These are phyloP conservation scores for Cordyceps militaris DNA, from an alignment of 2,329 filamentous ascomycete species.

Conservation along the genomic window DNA sequence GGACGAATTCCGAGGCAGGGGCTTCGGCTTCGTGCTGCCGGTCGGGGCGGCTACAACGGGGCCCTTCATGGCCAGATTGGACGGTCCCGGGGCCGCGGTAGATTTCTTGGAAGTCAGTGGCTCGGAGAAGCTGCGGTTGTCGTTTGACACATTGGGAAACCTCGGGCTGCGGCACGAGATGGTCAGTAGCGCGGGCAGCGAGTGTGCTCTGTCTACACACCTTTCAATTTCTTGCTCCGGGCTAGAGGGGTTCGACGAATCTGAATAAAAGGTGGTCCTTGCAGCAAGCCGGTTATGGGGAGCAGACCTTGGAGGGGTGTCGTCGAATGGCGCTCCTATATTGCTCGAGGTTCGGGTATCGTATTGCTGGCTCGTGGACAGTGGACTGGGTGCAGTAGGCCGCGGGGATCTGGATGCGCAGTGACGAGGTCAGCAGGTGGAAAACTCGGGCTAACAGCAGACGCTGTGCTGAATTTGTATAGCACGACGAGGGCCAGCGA, in stretches of 20 bases:
- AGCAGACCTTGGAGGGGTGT: constrained; percentile 14
- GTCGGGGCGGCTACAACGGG: constrained; percentile 34
- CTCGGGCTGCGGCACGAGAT: constrained; percentile 18
- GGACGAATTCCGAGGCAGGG: constrained; percentile 66
- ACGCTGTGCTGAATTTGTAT: not conserved
- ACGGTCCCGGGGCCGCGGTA: constrained; percentile 25
- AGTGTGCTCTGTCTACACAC: constrained; percentile 20
- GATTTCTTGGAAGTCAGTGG: constrained; percentile 33
- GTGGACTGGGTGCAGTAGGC: constrained; percentile 42
- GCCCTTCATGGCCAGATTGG: constrained; percentile 40
- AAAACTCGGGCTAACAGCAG: not conserved
- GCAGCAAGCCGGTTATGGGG: constrained; percentile 12
- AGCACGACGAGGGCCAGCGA: not conserved
- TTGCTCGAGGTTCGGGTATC: constrained; percentile 23
- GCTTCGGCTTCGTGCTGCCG: constrained; percentile 33
- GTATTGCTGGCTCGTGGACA: constrained; percentile 29
- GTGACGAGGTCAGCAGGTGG: constrained; percentile 13
- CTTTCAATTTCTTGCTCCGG: constrained; percentile 26
- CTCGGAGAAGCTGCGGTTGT: constrained; percentile 38
- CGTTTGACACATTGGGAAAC: constrained; percentile 37
- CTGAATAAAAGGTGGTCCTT: constrained; percentile 30
- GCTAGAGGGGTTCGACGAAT: constrained; percentile 30
- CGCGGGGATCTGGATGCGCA: constrained; percentile 37
- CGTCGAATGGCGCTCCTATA: constrained; percentile 19
- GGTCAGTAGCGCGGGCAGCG: not conserved